phyloP scores from a whole-genome alignment of 345 rosid species.

The Populus deltoides region DNA sequence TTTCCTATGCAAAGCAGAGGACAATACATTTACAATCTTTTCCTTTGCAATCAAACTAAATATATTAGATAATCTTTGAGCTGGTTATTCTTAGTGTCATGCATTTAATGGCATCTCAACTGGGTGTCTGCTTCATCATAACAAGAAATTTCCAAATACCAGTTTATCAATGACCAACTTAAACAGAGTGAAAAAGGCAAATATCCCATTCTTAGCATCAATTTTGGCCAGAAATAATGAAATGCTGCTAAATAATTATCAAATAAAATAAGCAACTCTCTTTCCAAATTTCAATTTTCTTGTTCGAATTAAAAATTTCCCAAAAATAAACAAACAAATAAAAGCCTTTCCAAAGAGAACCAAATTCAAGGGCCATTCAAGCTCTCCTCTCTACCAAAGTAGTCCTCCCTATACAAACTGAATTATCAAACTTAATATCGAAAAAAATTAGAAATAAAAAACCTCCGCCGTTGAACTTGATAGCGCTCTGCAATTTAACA shows the following conservation, averaged over 20 bases:
- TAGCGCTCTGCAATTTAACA: conserved; percentile 74
- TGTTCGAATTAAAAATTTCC: too few relatives aligned
- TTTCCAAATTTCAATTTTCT: neutral
- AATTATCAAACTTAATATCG: neutral
- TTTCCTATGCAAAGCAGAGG: neutral
- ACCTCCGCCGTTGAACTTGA: conserved; percentile 99
- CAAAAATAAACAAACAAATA: too few relatives aligned
- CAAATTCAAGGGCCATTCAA: neutral
- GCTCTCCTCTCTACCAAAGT: neutral
- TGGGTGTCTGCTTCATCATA: neutral
- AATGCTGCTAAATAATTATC: neutral
- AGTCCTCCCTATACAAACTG: neutral
- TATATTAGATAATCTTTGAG: neutral
- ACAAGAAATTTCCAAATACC: neutral
- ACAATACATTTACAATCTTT: neutral
- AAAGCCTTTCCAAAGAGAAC: too few relatives aligned
- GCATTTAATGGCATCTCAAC: neutral
- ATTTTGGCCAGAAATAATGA: neutral
- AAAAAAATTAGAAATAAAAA: neutral
- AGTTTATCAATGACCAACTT: neutral
- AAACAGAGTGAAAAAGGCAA: neutral
- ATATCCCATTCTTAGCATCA: neutral
- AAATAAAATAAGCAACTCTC: neutral
- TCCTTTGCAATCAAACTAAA: neutral
- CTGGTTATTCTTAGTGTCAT: neutral